These are phyloP conservation scores for Rosa lucieae DNA, from an alignment of 306 rosid species.

Conservation along the genomic window DNA sequence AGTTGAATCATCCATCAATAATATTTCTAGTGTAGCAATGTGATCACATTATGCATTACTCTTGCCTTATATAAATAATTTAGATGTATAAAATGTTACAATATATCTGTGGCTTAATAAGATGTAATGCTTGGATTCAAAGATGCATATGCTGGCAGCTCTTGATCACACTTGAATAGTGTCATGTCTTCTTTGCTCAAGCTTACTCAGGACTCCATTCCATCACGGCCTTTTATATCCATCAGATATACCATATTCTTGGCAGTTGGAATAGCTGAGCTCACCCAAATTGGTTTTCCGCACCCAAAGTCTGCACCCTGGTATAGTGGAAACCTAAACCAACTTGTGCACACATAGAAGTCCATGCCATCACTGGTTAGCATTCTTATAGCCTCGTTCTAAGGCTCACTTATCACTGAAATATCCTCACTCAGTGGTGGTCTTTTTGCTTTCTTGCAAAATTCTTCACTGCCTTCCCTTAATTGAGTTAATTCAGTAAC, in stretches of 20 bases:
- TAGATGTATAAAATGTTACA: no score
- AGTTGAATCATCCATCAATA: slow-evolving; percentile 10
- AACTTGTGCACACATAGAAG: slow-evolving; percentile 13
- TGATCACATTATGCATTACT: background rate
- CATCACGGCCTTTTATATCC: slow-evolving; percentile 19
- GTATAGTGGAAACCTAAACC: slow-evolving; percentile 23
- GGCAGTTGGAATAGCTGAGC: background rate
- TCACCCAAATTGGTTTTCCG: slow-evolving; percentile 37
- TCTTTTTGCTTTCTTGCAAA: slow-evolving; percentile 16
- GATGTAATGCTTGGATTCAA: slow-evolving; percentile 18
- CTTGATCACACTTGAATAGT: background rate
- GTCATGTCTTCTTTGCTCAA: slow-evolving; percentile 24
- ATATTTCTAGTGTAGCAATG: slow-evolving; percentile 11
- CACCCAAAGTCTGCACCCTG: slow-evolving; percentile 27
- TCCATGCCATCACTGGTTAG: background rate
- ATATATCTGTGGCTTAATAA: no score
- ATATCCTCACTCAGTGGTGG: background rate
- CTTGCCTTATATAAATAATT: background rate
- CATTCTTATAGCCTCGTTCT: background rate
- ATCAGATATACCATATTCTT: slow-evolving; percentile 2
- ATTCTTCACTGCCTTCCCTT: slow-evolving; percentile 14
- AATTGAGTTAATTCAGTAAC: slow-evolving; percentile 17
- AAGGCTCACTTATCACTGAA: background rate
- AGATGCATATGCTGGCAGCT: slow-evolving; percentile 22
- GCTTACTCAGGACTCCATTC: slow-evolving; percentile 23